Evolutionary conservation across 1,284 basidiomycete genomes (phyloP).

Genomic region (Flammula alnicola): DNA sequence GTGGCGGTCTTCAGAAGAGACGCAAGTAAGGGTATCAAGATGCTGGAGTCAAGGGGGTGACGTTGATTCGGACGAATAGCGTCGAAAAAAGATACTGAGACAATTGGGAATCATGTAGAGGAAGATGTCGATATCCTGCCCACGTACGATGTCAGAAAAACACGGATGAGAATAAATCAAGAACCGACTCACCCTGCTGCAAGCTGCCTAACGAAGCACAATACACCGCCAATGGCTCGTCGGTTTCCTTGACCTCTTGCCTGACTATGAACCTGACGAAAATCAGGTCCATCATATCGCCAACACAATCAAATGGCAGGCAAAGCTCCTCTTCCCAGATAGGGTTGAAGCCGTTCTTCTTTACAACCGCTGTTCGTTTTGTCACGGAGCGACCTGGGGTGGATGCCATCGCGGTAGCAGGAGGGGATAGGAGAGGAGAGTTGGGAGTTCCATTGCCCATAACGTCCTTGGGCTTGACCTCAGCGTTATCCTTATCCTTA

Average conservation of each 20-base stretch:
- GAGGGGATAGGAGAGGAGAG: too few relatives aligned
- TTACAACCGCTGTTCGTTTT: constrained; percentile 56
- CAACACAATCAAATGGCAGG: constrained; percentile 73
- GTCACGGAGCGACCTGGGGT: constrained; percentile 43
- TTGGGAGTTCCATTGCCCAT: too few relatives aligned
- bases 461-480: too few relatives aligned
- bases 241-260: constrained; percentile 61
- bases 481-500: constrained; percentile 11
- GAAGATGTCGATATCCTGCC: constrained; percentile 85
- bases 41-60: constrained; percentile 40
- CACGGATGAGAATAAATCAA: constrained; percentile 6
- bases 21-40: neutral
- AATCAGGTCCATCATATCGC: constrained; percentile 77
- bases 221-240: constrained; percentile 70
- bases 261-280: constrained; percentile 78
- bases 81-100: constrained; percentile 90
- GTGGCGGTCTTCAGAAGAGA: too few relatives aligned
- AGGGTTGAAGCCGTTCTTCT: constrained; percentile 88
- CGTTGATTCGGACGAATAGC: constrained; percentile 72
- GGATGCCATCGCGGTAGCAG: constrained; percentile 31
- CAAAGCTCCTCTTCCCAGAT: constrained; percentile 75
- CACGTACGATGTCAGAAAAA: constrained; percentile 7
- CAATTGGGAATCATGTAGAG: constrained; percentile 83
- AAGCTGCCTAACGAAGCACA: constrained; percentile 68
- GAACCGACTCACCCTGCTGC: constrained; percentile 61